Base-by-base conservation (phyloP, 139 green algal genomes). In the Haematococcus sp. region DNA sequence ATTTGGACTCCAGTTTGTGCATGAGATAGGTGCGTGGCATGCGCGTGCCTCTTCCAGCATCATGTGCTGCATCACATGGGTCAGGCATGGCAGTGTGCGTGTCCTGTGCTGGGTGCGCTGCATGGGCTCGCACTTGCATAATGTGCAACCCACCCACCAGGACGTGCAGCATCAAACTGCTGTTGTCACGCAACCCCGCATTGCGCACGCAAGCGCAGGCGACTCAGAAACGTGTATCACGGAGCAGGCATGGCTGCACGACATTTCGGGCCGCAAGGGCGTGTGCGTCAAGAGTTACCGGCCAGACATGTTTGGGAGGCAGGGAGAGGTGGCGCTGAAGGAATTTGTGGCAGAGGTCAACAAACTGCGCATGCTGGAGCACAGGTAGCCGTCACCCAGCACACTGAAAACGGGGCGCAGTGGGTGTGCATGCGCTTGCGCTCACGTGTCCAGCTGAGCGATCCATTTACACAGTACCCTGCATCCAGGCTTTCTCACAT, bases 181-280 rank as follows among this genome's bases (percentile, higher is more conserved):
- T 33, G 17, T 11, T 65, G 58, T 40, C n/a, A 30, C 17, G 23
- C 23, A 33, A n/a, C 3, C 23, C 30, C 4, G 11, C n/a, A 35
- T 65, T 33, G 58, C 34, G 58, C 25, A 11, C 3, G 58, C n/a
- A 34, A 22, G 23, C 3, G n/a, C 11, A 19, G 28, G 58, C 9
- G 58, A 40, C n/a, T 65, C n/a, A 22, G 58, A 40, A 22, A 30
- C 25, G 25, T 65, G 58, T 11, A 30, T 65, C n/a, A 40, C n/a
- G 4, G 58, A 40, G 58, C 58, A 65, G 58, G 58, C 58, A 35
- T 65, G 58, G 58, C 58, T 65, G 2, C 58, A 40, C 23, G 58
- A 65, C 3, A 30, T 28, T 34, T 4, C 25, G 25, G n/a, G 30
- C 23, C 58, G 25, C n/a, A 65, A 30, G 58, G 58, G 58, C 25